Conservation (phyloP, 257 asterid species). For the Solanum sitiens region DNA sequence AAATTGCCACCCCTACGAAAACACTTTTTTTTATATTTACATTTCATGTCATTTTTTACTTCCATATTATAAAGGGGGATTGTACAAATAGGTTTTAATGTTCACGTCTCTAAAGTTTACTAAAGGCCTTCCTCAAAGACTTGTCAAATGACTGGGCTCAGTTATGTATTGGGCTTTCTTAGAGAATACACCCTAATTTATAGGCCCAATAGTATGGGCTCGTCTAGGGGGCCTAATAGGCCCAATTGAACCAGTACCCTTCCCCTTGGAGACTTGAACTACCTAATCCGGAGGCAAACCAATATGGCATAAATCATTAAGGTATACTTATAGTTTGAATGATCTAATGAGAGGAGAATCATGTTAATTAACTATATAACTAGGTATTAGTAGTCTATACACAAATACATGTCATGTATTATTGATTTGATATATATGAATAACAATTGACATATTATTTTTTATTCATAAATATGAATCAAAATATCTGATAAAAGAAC, state of each 20-base stretch:
- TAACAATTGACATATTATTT: neutral
- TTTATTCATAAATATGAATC: neutral
- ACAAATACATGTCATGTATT: neutral
- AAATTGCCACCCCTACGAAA: no score
- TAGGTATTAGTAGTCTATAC: neutral
- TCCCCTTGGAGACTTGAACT: neutral
- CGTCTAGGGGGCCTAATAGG: neutral
- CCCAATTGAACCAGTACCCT: neutral
- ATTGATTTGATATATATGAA: neutral
- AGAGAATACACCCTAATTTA: neutral
- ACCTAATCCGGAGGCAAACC: no score
- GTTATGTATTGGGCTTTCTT: neutral
- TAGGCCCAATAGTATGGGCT: neutral
- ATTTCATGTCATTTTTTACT: neutral
- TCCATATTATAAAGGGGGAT: no score
- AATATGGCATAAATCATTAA: no score
- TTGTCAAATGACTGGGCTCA: neutral
- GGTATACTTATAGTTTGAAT: neutral
- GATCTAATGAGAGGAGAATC: neutral
- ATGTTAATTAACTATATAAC: neutral
- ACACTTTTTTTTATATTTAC: neutral
- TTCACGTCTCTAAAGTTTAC: no score
- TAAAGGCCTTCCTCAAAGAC: neutral
- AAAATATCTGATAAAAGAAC: neutral
- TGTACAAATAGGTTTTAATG: no score